phyloP scores from a whole-genome alignment of 352 stramenopile genomes.

The Phytophthora sp. region DNA sequence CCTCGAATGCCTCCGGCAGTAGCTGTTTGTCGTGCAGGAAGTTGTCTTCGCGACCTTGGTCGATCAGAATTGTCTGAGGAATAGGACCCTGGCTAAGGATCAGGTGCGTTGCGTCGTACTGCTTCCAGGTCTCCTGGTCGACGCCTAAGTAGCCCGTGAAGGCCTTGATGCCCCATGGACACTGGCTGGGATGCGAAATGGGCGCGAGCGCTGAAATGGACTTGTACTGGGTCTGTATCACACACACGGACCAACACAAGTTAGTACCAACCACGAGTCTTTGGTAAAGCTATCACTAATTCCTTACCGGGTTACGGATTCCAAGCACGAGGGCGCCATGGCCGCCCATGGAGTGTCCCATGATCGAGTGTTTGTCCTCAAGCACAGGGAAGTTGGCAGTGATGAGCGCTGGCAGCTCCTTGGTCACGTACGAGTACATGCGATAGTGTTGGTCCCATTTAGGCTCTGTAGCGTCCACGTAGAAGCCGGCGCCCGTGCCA shows the following conservation, averaged over 20 bases:
- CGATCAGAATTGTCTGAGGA: slow-evolving; percentile 84
- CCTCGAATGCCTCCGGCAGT: slow-evolving; percentile 90
- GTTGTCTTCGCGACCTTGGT: slow-evolving; percentile 90
- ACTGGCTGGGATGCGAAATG: slow-evolving; percentile 96
- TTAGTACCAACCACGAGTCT: slow-evolving; percentile 7
- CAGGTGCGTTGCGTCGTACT: slow-evolving; percentile 93
- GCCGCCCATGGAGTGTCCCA: slow-evolving; percentile 97
- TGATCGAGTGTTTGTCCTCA: slow-evolving; percentile 90
- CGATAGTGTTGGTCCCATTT: slow-evolving; percentile 95
- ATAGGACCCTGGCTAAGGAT: slow-evolving; percentile 73
- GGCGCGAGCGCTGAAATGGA: slow-evolving; percentile 96
- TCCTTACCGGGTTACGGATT: slow-evolving; percentile 82
- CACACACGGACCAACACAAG: slow-evolving; percentile 1
- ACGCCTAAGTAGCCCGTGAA: slow-evolving; percentile 97
- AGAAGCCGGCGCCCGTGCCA: slow-evolving; percentile 96
- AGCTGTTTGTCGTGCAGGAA: slow-evolving; percentile 92
- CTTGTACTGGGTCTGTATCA: slow-evolving; percentile 75
- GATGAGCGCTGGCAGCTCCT: slow-evolving; percentile 94
- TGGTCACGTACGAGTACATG: slow-evolving; percentile 98
- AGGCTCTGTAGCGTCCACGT: slow-evolving; percentile 95
- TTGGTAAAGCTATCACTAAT: no score
- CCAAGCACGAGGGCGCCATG: slow-evolving; percentile 97
- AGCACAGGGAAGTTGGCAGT: slow-evolving; percentile 84
- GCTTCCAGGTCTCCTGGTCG: slow-evolving; percentile 86
- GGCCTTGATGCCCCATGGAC: slow-evolving; percentile 98